These are phyloP conservation scores for Paxillus ammoniavirescens DNA, from an alignment of 768 basidiomycete genomes.

Conservation along the genomic window DNA sequence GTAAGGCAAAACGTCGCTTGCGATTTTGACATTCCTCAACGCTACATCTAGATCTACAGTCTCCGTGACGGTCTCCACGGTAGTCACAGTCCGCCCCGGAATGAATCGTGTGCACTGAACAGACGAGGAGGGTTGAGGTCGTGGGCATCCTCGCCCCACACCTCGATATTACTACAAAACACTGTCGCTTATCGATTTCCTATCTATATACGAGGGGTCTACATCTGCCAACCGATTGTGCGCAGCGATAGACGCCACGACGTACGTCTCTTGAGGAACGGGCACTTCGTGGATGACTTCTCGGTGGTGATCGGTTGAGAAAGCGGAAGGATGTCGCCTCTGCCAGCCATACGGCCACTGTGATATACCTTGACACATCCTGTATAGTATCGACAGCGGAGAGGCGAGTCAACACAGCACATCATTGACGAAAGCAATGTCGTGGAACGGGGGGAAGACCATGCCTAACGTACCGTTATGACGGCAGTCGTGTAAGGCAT, in stretches of 20 bases:
- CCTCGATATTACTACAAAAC: conserved; percentile 20
- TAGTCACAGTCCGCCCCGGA: too few species aligned
- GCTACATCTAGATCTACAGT: too few species aligned
- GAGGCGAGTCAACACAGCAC: neutral
- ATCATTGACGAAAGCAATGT: neutral
- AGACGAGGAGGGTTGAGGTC: conserved; percentile 23
- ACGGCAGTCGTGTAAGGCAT: conserved; percentile 50
- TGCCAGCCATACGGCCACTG: conserved; percentile 48
- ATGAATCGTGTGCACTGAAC: too few species aligned
- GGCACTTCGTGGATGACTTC: conserved; percentile 41
- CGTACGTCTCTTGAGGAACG: conserved; percentile 48
- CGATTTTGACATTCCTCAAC: too few species aligned
- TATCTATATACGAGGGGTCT: neutral
- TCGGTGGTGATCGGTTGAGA: conserved; percentile 51
- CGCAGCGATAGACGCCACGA: conserved; percentile 51
- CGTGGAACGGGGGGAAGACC: neutral
- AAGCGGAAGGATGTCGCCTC: conserved; percentile 60
- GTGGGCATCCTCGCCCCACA: conserved; percentile 33
- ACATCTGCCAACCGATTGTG: conserved; percentile 52
- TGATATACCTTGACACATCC: conserved; percentile 50
- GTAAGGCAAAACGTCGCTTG: too few species aligned
- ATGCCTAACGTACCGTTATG: conserved; percentile 35
- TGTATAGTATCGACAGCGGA: conserved; percentile 11
- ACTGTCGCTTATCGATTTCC: neutral
- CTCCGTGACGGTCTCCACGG: too few species aligned